These are phyloP conservation scores for Oryza officinalis DNA, from an alignment of 176 grass and related monocot genomes.

Conservation along the genomic window DNA sequence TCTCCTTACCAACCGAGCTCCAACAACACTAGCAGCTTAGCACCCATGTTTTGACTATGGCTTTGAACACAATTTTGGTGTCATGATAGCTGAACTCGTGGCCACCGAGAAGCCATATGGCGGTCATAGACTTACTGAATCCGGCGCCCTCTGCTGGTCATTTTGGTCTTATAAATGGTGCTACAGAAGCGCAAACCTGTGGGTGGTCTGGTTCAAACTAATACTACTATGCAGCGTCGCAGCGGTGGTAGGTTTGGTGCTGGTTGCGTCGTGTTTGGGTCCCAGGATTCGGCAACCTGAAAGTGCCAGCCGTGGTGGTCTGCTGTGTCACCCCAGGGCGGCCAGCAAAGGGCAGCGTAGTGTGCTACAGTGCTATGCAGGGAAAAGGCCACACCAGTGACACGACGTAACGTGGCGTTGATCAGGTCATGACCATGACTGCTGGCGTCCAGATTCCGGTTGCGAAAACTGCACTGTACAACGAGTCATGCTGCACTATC, in stretches of 20 bases:
- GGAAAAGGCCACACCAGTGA: slow-evolving; percentile 5
- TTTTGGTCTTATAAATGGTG: slow-evolving; percentile 36
- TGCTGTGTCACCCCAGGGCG: not conserved
- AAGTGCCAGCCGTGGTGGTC: slow-evolving; percentile 17
- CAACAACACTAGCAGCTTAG: slow-evolving; percentile 2
- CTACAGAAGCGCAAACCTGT: slow-evolving; percentile 8
- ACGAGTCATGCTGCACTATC: slow-evolving; percentile 1
- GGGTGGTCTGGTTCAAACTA: slow-evolving; percentile 33
- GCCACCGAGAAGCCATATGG: not conserved
- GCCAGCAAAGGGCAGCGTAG: not conserved
- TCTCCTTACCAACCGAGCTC: slow-evolving; percentile 16
- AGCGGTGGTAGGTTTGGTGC: not conserved
- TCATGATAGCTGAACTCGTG: not conserved
- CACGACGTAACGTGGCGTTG: slow-evolving; percentile 39
- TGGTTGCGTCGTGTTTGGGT: not conserved
- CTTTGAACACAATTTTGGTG: slow-evolving; percentile 48
- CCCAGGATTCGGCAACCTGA: not conserved
- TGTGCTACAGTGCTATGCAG: slow-evolving; percentile 14
- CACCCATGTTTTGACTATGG: slow-evolving; percentile 27
- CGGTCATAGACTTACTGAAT: slow-evolving; percentile 31
- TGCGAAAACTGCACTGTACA: not conserved
- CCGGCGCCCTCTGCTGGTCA: not conserved
- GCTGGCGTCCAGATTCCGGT: not conserved
- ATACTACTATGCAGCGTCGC: not conserved
- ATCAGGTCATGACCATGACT: slow-evolving; percentile 29